phyloP scores from a whole-genome alignment of 345 rosid species.

The Gossypium anomalum region DNA sequence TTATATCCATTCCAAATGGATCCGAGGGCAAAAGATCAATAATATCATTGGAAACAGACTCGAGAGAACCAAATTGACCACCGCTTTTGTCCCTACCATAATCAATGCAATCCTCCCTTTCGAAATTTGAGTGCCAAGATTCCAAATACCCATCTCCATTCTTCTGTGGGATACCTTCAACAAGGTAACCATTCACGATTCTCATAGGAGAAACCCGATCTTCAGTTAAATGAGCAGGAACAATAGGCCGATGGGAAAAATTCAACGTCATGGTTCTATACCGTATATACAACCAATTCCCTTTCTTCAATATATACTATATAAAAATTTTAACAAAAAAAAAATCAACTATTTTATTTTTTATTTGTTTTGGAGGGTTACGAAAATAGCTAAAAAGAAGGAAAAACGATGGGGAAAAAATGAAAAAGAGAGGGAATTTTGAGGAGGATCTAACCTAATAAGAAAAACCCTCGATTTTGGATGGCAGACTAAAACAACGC shows the following conservation, averaged over 20 bases:
- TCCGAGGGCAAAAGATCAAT: slow-evolving; percentile 57
- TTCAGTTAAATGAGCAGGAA: slow-evolving; percentile 54
- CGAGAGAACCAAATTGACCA: slow-evolving; percentile 49
- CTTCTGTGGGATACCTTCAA: slow-evolving; percentile 45
- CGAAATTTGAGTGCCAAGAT: slow-evolving; percentile 37
- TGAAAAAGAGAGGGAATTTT: neutral
- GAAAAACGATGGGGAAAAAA: neutral
- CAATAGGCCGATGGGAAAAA: slow-evolving; percentile 67
- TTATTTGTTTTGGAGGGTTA: neutral
- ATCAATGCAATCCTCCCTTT: slow-evolving; percentile 53
- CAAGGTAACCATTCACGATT: slow-evolving; percentile 56
- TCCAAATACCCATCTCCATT: slow-evolving; percentile 32
- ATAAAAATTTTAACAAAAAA: slow-evolving; percentile 8
- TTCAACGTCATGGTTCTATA: slow-evolving; percentile 66
- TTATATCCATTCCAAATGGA: slow-evolving; percentile 94
- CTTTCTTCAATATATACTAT: slow-evolving; percentile 11
- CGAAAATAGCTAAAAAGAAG: neutral
- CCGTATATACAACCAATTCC: slow-evolving; percentile 16
- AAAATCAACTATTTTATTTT: neutral
- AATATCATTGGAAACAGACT: slow-evolving; percentile 60
- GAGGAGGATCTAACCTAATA: slow-evolving; percentile 8
- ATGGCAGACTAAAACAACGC: slow-evolving; percentile 44
- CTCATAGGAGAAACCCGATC: slow-evolving; percentile 67
- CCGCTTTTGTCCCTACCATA: slow-evolving; percentile 45
- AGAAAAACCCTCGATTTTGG: slow-evolving; percentile 36